phyloP scores from a whole-genome alignment of 2,329 filamentous ascomycete genomes.

The Tolypocladium tundrense region DNA sequence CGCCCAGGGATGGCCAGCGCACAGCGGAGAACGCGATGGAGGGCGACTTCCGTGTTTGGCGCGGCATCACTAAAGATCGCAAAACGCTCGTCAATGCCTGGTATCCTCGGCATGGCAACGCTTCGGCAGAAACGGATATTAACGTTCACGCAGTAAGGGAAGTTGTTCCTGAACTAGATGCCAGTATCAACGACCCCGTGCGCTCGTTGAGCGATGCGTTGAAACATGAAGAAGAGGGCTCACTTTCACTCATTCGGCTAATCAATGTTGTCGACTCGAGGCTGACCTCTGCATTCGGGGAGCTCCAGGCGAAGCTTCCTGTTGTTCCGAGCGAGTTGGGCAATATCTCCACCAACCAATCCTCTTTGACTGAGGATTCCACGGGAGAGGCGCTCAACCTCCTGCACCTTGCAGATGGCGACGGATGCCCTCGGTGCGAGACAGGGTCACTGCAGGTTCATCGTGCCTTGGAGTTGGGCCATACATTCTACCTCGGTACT shows the following conservation, averaged over 20 bases:
- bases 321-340: constrained; percentile 10
- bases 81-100: constrained; percentile 60
- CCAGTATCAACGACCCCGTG: constrained; percentile 51
- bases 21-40: background rate
- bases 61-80: constrained; percentile 57
- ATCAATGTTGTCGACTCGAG: constrained; percentile 25
- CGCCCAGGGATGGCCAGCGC: background rate
- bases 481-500: constrained; percentile 89
- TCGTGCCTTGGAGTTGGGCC: constrained; percentile 78
- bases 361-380: constrained; percentile 18
- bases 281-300: constrained; percentile 14
- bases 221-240: constrained; percentile 2
- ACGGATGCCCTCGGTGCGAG: constrained; percentile 62
- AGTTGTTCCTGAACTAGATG: constrained; percentile 57
- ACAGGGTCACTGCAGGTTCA: constrained; percentile 52
- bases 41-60: constrained; percentile 36
- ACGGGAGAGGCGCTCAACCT: constrained; percentile 43
- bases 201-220: constrained; percentile 39
- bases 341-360: constrained; percentile 6
- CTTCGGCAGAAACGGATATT: constrained; percentile 21
- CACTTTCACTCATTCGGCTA: constrained; percentile 6
- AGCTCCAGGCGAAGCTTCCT: constrained; percentile 13
- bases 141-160: constrained; percentile 54
- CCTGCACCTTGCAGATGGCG: constrained; percentile 54
- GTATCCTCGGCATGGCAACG: constrained; percentile 35